These are phyloP conservation scores for Naganishia albida DNA, from an alignment of 1,284 basidiomycete genomes.

Conservation along the genomic window DNA sequence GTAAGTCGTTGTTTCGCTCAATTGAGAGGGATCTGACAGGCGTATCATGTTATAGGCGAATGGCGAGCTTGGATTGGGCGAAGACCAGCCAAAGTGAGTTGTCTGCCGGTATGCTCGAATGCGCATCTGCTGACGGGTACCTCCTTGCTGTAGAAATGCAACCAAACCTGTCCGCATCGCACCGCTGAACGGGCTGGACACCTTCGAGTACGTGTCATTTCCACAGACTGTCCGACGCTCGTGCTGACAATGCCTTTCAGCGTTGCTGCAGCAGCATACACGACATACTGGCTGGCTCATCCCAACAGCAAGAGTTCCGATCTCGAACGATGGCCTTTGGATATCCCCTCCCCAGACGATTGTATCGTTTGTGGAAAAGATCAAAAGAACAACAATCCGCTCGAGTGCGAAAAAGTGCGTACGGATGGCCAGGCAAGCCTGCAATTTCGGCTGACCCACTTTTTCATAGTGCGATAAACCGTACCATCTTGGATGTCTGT, in stretches of 20 bases:
- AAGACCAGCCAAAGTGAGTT: constrained; percentile 66
- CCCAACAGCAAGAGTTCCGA: constrained; percentile 25
- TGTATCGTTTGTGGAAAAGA: constrained; percentile 75
- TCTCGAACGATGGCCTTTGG: constrained; percentile 31
- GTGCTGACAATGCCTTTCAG: constrained; percentile 33
- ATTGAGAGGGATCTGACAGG: neutral
- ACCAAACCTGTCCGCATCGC: constrained; percentile 77
- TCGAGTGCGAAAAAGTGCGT: constrained; percentile 83
- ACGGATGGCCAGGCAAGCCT: neutral
- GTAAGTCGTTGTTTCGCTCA: constrained; percentile 39
- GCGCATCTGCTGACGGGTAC: neutral
- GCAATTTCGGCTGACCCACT: neutral
- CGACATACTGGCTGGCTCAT: constrained; percentile 33
- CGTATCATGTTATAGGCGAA: constrained; percentile 60
- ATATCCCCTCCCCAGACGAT: constrained; percentile 64
- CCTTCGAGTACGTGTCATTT: constrained; percentile 68
- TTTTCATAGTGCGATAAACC: constrained; percentile 77
- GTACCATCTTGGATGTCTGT: constrained; percentile 79
- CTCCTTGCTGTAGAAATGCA: constrained; percentile 59
- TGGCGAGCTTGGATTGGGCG: constrained; percentile 79
- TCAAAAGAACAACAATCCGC: constrained; percentile 64
- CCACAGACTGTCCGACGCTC: constrained; percentile 63
- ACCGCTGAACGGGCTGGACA: constrained; percentile 70
- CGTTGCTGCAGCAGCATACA: constrained; percentile 37
- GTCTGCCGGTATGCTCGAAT: neutral